Conservation (phyloP, 768 basidiomycete species). For the Melanogaster broomeanus region DNA sequence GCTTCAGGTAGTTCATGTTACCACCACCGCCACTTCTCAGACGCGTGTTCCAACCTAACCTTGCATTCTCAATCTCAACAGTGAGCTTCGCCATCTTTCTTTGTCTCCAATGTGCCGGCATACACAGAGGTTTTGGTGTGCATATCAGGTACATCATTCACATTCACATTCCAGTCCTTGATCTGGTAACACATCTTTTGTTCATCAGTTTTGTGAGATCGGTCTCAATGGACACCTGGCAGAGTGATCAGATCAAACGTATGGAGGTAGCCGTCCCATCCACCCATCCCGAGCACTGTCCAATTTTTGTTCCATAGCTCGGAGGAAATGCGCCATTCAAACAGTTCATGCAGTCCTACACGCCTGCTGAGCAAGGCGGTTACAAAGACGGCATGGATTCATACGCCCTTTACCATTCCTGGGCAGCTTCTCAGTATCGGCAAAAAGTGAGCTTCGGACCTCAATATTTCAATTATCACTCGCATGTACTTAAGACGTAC, state of each 20-base stretch:
- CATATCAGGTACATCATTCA: conserved; percentile 69
- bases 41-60: conserved; percentile 1
- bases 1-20: conserved; percentile 60
- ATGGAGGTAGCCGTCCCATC: conserved; percentile 73
- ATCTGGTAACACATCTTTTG: background rate
- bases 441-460: conserved; percentile 65
- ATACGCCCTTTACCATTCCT: conserved; percentile 85
- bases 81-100: conserved; percentile 84
- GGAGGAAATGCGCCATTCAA: conserved; percentile 88
- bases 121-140: conserved; percentile 90
- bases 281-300: conserved; percentile 3
- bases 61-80: background rate
- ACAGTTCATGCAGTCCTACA: conserved; percentile 73
- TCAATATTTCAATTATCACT: background rate
- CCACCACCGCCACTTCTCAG: background rate
- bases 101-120: conserved; percentile 86
- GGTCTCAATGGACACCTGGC: conserved; percentile 97
- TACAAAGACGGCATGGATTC: conserved; percentile 61
- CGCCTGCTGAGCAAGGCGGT: conserved; percentile 66
- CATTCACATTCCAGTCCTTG: conserved; percentile 6
- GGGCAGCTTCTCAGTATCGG: conserved; percentile 93
- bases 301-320: conserved; percentile 46
- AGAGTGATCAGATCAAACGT: conserved; percentile 79
- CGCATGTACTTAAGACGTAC: conserved; percentile 17
- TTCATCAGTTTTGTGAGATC: conserved; percentile 80